Evolutionary conservation across 2,329 filamentous ascomycete species (phyloP).

Genomic region (Metarhizium rileyi): DNA sequence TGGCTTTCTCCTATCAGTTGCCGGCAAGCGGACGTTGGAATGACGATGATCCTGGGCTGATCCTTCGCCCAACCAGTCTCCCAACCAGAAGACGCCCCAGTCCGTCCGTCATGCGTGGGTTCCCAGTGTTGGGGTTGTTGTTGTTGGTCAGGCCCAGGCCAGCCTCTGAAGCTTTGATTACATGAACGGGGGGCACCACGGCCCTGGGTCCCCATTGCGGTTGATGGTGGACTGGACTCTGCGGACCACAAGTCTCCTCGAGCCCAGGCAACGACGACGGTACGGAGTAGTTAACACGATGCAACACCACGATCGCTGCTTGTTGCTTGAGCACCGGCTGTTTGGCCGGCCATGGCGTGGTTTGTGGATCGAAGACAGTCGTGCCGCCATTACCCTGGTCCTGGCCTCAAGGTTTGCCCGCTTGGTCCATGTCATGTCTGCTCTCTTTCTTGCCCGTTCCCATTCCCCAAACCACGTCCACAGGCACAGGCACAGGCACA

Average conservation of each 20-base stretch:
- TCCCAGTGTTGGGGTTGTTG: neutral
- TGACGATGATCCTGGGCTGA: too few relatives aligned
- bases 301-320: neutral
- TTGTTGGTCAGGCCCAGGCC: too few relatives aligned
- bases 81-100: neutral
- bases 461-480: constrained; percentile 4
- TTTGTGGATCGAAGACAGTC: neutral
- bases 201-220: constrained; percentile 5
- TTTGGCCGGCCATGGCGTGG: neutral
- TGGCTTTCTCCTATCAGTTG: too few relatives aligned
- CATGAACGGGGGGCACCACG: constrained; percentile 1
- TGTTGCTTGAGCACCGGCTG: too few relatives aligned
- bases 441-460: constrained; percentile 1
- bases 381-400: neutral
- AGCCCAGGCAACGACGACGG: neutral
- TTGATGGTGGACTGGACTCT: neutral
- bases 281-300: too few relatives aligned
- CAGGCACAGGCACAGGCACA: neutral
- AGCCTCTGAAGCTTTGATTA: constrained; percentile 5
- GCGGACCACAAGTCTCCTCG: neutral
- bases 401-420: neutral
- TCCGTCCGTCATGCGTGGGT: neutral
- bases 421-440: neutral
- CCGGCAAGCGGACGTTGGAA: too few relatives aligned
- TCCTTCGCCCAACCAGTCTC: too few relatives aligned